A percentile compares a stretch with the other conserved stretches of the same genome.
These are phyloP conservation scores for Penicillium corylophilum DNA, from an alignment of 2,329 filamentous ascomycete species.

Conservation along the genomic window DNA sequence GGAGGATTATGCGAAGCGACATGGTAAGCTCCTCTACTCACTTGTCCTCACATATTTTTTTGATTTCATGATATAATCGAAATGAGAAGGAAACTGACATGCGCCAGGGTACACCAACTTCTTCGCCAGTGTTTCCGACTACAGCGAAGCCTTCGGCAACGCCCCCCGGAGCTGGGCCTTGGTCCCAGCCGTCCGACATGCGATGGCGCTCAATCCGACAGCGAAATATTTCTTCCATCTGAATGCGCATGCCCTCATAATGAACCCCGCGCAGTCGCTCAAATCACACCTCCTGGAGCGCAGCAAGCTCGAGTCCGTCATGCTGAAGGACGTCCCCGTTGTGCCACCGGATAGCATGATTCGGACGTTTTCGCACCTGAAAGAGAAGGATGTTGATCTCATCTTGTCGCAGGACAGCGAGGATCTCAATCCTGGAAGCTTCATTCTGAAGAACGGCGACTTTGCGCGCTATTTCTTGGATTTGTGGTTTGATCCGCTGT, in stretches of 20 bases:
- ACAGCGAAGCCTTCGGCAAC: constrained; percentile 51
- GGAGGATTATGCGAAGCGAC: constrained; percentile 76
- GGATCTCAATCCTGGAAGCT: constrained; percentile 73
- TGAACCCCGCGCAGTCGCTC: constrained; percentile 72
- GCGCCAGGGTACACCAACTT: constrained; percentile 77
- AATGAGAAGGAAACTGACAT: background rate
- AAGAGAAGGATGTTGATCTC: constrained; percentile 73
- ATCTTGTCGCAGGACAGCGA: constrained; percentile 81
- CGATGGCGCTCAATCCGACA: constrained; percentile 75
- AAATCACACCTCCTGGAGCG: constrained; percentile 69
- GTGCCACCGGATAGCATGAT: constrained; percentile 97
- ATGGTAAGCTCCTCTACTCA: constrained; percentile 62
- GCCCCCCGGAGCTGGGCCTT: constrained; percentile 56
- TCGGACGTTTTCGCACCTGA: constrained; percentile 84
- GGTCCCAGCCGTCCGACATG: constrained; percentile 84
- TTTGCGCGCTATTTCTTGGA: constrained; percentile 94
- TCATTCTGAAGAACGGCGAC: constrained; percentile 77
- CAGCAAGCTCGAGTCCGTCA: constrained; percentile 67
- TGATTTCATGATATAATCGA: background rate
- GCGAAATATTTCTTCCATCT: constrained; percentile 84
- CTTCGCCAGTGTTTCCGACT: constrained; percentile 74
- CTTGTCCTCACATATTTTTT: background rate
- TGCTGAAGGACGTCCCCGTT: constrained; percentile 81
- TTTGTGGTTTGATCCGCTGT: constrained; percentile 93
- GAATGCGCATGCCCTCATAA: constrained; percentile 80